Percentiles rank a stretch among this genome's conserved stretches.
Evolutionary conservation across 306 rosid species (phyloP).

Genomic region (Morella rubra): DNA sequence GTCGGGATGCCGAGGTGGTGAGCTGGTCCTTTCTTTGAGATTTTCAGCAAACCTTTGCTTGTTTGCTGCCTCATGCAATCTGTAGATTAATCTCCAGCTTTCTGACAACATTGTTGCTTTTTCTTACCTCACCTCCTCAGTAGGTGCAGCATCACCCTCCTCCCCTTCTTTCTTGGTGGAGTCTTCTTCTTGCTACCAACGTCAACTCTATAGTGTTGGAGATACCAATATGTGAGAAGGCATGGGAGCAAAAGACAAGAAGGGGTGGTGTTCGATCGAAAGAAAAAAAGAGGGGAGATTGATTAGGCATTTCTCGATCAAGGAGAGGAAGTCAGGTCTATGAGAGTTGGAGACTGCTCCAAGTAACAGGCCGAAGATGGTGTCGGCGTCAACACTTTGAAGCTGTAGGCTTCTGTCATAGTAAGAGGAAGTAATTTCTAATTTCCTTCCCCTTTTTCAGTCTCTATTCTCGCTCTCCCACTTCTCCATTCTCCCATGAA

Average conservation of each 20-base stretch:
- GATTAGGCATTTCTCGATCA: constrained; percentile 50
- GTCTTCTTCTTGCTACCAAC: too few species aligned
- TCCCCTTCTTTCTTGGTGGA: too few species aligned
- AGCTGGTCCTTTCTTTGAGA: too few species aligned
- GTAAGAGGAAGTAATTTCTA: not conserved
- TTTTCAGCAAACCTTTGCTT: too few species aligned
- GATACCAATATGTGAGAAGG: constrained; percentile 49
- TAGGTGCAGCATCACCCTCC: too few species aligned
- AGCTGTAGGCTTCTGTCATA: not conserved
- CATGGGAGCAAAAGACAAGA: constrained; percentile 63
- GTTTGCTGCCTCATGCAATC: too few species aligned
- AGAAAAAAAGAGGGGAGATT: constrained; percentile 39
- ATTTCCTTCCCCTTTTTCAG: not conserved
- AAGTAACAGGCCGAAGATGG: constrained; percentile 46
- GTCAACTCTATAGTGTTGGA: too few species aligned
- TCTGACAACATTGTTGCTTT: too few species aligned
- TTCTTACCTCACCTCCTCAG: too few species aligned
- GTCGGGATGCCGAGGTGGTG: too few species aligned
- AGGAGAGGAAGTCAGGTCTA: constrained; percentile 32
- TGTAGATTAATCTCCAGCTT: too few species aligned
- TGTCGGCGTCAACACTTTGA: not conserved
- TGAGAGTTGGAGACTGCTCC: constrained; percentile 41
- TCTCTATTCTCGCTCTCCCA: not conserved
- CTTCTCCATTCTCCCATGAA: not conserved
- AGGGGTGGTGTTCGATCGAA: constrained; percentile 30